A percentile compares a stretch with the other conserved stretches of the same genome.
phyloP scores from a whole-genome alignment of 352 stramenopile genomes.

The Pythium aquatile region DNA sequence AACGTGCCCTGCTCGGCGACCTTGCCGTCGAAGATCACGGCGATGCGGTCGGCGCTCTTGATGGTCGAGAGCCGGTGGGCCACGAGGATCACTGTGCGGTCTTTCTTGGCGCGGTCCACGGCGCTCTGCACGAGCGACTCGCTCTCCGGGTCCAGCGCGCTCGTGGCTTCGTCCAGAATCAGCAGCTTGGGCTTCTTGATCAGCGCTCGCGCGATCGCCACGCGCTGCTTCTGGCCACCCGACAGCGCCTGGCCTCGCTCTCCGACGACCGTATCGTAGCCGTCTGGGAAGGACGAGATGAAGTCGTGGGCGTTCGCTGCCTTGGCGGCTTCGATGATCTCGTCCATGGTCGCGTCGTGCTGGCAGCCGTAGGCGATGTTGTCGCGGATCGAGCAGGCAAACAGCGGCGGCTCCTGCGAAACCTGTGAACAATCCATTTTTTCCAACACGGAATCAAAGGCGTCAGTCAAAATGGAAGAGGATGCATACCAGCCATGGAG shows the following conservation, averaged over 20 bases:
- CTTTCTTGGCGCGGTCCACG: constrained; percentile 67
- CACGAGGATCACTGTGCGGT: constrained; percentile 96
- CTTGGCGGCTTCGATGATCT: constrained; percentile 62
- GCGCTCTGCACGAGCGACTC: constrained; percentile 80
- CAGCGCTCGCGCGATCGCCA: constrained; percentile 70
- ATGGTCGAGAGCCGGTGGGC: constrained; percentile 96
- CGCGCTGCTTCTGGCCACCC: constrained; percentile 79
- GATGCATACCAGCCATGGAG: not conserved
- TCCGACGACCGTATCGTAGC: constrained; percentile 77
- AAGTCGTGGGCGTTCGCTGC: constrained; percentile 78
- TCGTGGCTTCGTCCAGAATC: constrained; percentile 78
- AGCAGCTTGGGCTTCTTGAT: constrained; percentile 77
- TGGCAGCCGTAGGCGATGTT: constrained; percentile 78
- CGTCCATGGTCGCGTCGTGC: constrained; percentile 45
- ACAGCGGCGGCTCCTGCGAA: constrained; percentile 68
- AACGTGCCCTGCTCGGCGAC: constrained; percentile 88
- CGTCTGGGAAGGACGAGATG: constrained; percentile 70
- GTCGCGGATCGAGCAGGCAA: constrained; percentile 70
- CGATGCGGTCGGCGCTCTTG: constrained; percentile 89
- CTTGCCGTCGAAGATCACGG: constrained; percentile 85
- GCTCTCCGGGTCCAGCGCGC: constrained; percentile 72
- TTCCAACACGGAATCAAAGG: not conserved
- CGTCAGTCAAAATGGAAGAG: constrained; percentile 45
- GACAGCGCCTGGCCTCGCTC: constrained; percentile 71
- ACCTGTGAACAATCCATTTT: constrained; percentile 22